Evolutionary conservation across 306 rosid species (phyloP).

Genomic region (Castanea sativa): DNA sequence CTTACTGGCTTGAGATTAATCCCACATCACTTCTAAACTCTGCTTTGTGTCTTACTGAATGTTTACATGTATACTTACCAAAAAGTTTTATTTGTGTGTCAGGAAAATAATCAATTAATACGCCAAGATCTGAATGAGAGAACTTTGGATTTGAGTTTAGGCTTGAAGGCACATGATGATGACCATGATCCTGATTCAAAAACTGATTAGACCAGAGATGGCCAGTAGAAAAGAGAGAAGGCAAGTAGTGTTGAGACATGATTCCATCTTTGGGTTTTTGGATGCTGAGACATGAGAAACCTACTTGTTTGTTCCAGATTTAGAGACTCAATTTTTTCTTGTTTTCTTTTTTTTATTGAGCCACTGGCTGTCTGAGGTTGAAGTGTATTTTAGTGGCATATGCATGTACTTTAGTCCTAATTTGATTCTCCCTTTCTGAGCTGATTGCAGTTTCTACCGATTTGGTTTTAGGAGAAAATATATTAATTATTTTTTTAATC

Average conservation of each 20-base stretch:
- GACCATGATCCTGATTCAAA: constrained; percentile 55
- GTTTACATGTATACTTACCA: neutral
- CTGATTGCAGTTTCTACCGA: constrained; percentile 17
- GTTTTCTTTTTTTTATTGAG: constrained; percentile 25
- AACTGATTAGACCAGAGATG: constrained; percentile 49
- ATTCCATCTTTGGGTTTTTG: constrained; percentile 22
- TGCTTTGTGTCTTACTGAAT: neutral
- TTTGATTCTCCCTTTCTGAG: constrained; percentile 35
- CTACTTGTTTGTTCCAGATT: constrained; percentile 14
- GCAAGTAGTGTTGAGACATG: constrained; percentile 7
- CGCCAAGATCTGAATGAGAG: constrained; percentile 96
- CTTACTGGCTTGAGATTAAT: neutral
- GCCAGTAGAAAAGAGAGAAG: constrained; percentile 31
- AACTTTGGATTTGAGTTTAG: constrained; percentile 88
- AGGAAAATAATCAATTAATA: constrained; percentile 60
- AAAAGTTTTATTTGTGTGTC: constrained; percentile 25
- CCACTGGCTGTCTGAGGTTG: constrained; percentile 19
- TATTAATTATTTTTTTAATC: constrained; percentile 26
- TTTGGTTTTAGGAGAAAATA: constrained; percentile 17
- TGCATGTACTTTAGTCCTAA: constrained; percentile 31
- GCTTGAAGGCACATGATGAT: constrained; percentile 65
- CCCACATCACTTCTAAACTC: constrained; percentile 6
- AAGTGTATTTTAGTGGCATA: constrained; percentile 29
- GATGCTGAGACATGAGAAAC: constrained; percentile 16
- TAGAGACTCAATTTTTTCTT: constrained; percentile 21